Percentiles rank a stretch among this genome's conserved stretches.
phyloP scores from a whole-genome alignment of 352 stramenopile species.

The Saprolegnia parasitica region DNA sequence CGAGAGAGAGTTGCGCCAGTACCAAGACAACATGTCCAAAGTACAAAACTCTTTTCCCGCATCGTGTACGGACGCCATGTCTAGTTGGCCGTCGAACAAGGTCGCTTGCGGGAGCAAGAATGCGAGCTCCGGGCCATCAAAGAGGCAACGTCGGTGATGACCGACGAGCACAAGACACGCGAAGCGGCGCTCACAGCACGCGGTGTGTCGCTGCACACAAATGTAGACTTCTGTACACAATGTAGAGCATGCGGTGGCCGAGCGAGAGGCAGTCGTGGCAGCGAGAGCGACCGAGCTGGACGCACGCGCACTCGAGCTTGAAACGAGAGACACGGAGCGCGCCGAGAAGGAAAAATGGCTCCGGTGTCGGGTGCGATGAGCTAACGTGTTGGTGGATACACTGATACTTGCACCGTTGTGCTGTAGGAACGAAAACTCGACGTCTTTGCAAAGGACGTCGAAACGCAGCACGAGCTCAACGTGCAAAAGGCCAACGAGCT shows the following conservation, averaged over 20 bases:
- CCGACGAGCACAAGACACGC: neutral
- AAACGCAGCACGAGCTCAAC: neutral
- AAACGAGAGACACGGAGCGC: neutral
- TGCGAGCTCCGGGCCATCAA: neutral
- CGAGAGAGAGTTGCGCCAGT: neutral
- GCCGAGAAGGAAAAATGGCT: neutral
- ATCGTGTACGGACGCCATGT: neutral
- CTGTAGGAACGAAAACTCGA: neutral
- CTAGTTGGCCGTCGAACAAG: neutral
- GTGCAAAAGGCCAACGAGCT: neutral
- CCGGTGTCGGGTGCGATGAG: neutral
- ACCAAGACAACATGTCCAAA: conserved; percentile 1
- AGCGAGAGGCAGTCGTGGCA: neutral
- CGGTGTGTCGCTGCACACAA: neutral
- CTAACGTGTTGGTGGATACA: neutral
- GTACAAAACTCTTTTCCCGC: neutral
- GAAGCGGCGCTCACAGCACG: neutral
- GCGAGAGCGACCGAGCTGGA: neutral
- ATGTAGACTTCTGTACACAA: neutral
- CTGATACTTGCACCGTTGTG: neutral
- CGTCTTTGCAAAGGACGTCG: neutral
- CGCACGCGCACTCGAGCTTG: neutral
- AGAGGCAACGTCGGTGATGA: neutral
- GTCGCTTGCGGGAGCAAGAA: neutral
- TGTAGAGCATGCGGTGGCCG: neutral